phyloP scores from a whole-genome alignment of 192 early-diverging fungal genomes.

The Coemansia sp. region DNA sequence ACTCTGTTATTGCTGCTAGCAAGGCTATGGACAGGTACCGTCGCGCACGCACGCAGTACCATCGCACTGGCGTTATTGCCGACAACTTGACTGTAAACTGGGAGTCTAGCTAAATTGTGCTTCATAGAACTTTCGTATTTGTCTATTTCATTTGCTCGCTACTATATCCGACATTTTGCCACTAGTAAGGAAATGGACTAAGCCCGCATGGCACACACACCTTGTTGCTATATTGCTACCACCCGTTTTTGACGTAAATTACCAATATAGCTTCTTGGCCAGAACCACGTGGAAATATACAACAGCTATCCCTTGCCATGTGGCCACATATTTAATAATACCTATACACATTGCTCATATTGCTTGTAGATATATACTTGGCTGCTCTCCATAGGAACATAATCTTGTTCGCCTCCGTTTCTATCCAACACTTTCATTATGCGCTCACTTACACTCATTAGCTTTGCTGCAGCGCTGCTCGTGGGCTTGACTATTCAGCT shows the following conservation, averaged over 20 bases:
- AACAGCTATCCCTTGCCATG: not conserved
- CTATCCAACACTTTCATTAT: not conserved
- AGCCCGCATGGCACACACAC: not conserved
- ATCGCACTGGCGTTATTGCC: slow-evolving; percentile 53
- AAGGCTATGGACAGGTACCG: slow-evolving; percentile 53
- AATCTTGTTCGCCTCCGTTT: not conserved
- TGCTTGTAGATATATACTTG: not conserved
- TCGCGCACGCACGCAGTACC: slow-evolving; percentile 57
- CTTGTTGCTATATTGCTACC: not conserved
- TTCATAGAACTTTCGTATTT: not conserved
- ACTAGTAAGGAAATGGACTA: not conserved
- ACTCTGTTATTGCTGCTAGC: slow-evolving; percentile 54
- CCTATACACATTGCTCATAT: not conserved
- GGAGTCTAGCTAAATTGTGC: not conserved
- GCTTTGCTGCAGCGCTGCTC: not conserved
- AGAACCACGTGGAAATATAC: not conserved
- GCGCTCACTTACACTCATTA: not conserved
- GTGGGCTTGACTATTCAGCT: not conserved
- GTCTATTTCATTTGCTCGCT: not conserved
- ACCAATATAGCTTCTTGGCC: not conserved
- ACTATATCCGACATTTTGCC: no score
- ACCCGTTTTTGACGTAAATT: not conserved
- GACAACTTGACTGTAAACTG: slow-evolving; percentile 23
- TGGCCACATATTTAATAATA: not conserved
- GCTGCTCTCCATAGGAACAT: not conserved